A percentile compares a stretch with the other conserved stretches of the same genome.
Conservation (phyloP, 305 asterid species). For the Andrographis paniculata region DNA sequence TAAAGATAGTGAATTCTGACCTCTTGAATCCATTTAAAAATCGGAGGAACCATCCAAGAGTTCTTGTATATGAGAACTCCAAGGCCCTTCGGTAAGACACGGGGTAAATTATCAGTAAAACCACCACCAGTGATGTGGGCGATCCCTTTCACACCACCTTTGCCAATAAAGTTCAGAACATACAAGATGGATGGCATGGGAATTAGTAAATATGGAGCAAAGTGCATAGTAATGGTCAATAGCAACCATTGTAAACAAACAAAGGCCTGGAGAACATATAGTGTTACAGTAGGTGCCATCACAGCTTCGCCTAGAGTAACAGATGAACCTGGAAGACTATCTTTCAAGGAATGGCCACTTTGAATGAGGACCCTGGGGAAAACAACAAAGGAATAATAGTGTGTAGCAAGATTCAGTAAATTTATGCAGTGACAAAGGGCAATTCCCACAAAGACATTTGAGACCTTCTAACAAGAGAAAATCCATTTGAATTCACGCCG, state of each 20-base stretch:
- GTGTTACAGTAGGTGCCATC: conserved; percentile 92
- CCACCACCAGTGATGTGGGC: conserved; percentile 99
- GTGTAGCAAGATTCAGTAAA: neutral
- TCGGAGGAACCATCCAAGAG: conserved; percentile 75
- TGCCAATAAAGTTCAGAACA: conserved; percentile 76
- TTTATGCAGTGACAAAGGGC: no score
- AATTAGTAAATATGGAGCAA: neutral
- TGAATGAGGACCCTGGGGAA: conserved; percentile 56
- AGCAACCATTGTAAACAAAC: conserved; percentile 1
- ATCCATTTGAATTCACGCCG: conserved; percentile 95
- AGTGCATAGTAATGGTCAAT: neutral
- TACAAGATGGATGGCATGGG: conserved; percentile 10
- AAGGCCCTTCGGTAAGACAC: conserved; percentile 80
- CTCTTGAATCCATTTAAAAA: conserved; percentile 92
- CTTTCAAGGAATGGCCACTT: conserved; percentile 65
- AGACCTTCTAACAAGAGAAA: conserved; percentile 89
- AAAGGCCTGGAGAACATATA: conserved; percentile 76
- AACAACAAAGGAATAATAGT: neutral
- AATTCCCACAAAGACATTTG: neutral
- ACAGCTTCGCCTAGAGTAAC: conserved; percentile 73
- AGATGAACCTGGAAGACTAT: conserved; percentile 66
- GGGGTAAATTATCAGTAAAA: conserved; percentile 85
- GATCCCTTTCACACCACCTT: conserved; percentile 95
- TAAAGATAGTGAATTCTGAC: conserved; percentile 25
- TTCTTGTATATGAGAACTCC: conserved; percentile 62